Conservation (phyloP, 1,284 basidiomycete genomes). For the Ustilago xerochloae region DNA sequence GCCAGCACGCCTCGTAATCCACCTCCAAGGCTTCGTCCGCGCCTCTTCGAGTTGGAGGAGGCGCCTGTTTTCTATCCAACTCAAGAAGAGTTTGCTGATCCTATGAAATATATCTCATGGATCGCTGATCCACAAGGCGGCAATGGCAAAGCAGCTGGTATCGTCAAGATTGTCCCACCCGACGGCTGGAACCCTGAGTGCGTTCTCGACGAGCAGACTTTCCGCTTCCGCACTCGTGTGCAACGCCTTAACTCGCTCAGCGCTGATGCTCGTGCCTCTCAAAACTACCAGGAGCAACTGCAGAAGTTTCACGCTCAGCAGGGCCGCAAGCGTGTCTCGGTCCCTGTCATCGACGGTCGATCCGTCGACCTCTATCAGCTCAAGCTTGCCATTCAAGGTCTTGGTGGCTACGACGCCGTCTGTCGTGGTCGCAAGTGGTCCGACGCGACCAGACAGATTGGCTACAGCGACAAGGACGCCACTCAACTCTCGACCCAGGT, state of each 20-base stretch:
- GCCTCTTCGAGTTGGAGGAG: constrained; percentile 84
- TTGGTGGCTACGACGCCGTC: constrained; percentile 86
- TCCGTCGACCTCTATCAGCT: constrained; percentile 92
- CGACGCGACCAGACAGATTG: constrained; percentile 81
- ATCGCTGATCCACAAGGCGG: constrained; percentile 76
- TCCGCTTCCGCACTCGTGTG: constrained; percentile 93
- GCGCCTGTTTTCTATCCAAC: constrained; percentile 91
- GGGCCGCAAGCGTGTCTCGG: constrained; percentile 77
- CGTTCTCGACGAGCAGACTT: constrained; percentile 89
- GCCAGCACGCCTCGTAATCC: constrained; percentile 53
- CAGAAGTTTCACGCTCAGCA: constrained; percentile 74
- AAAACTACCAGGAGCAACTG: constrained; percentile 96
- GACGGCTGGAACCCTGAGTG: constrained; percentile 95
- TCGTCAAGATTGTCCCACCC: constrained; percentile 96
- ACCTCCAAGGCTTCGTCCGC: constrained; percentile 47
- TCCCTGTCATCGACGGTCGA: constrained; percentile 91
- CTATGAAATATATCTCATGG: constrained; percentile 90
- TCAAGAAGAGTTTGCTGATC: constrained; percentile 88
- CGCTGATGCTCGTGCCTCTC: constrained; percentile 92
- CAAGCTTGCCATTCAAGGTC: constrained; percentile 86
- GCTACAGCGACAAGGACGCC: constrained; percentile 74
- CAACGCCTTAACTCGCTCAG: constrained; percentile 97
- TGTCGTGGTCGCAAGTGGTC: constrained; percentile 84
- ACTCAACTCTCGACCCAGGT: constrained; percentile 86
- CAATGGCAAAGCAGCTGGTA: constrained; percentile 81